Evolutionary conservation across 2,329 filamentous ascomycete genomes (phyloP).

Genomic region (Aspergillus udagawae): DNA sequence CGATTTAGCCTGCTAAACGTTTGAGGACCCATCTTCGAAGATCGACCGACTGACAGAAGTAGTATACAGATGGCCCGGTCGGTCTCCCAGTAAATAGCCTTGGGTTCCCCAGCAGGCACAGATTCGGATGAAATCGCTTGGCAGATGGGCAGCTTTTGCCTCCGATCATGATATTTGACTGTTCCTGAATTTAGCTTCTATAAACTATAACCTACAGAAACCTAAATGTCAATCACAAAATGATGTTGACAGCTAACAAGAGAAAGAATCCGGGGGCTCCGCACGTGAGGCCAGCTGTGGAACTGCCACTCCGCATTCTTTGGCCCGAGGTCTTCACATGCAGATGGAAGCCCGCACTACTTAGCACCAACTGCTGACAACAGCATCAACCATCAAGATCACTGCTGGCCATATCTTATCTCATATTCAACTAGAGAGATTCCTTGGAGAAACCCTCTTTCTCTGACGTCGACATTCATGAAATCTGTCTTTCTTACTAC

Average conservation of each 20-base stretch:
- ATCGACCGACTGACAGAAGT: neutral
- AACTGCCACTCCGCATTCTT: slow-evolving; percentile 8
- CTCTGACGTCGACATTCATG: neutral
- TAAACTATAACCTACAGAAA: neutral
- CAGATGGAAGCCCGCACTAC: slow-evolving; percentile 1
- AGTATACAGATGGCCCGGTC: neutral
- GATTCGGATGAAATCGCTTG: neutral
- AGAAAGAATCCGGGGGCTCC: slow-evolving; percentile 8
- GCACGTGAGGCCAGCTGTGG: slow-evolving; percentile 16
- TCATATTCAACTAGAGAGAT: neutral
- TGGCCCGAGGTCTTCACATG: slow-evolving; percentile 26
- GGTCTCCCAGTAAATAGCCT: neutral
- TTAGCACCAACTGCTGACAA: slow-evolving; percentile 5
- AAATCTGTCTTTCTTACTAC: neutral
- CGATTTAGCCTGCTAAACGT: neutral
- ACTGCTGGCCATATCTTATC: slow-evolving; percentile 4
- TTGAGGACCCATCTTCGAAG: neutral
- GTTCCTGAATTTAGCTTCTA: neutral
- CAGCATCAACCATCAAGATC: slow-evolving; percentile 6
- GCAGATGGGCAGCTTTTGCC: neutral
- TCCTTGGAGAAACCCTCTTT: neutral
- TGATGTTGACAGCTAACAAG: neutral
- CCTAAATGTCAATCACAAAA: neutral
- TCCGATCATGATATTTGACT: neutral
- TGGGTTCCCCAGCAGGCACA: neutral